These are phyloP conservation scores for Pseudoturritis turrita DNA, from an alignment of 345 rosid species.

Conservation along the genomic window DNA sequence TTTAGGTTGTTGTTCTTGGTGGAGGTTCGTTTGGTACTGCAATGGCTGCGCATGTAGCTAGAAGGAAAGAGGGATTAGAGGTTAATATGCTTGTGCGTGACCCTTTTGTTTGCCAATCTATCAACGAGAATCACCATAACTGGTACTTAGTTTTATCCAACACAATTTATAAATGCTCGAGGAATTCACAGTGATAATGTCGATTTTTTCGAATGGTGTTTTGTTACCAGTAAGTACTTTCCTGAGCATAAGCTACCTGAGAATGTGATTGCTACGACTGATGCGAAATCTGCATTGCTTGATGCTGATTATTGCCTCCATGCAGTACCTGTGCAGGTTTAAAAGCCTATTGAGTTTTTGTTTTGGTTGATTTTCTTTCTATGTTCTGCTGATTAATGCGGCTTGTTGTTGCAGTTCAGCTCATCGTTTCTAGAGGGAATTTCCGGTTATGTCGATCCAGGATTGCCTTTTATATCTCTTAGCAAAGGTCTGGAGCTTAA, in stretches of 20 bases:
- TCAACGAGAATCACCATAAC: slow-evolving; percentile 56
- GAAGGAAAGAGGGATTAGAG: slow-evolving; percentile 56
- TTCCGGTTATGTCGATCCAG: slow-evolving; percentile 69
- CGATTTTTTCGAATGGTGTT: not conserved
- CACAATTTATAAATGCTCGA: not conserved
- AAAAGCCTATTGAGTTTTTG: not conserved
- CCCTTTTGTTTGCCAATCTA: slow-evolving; percentile 58
- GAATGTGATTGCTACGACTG: slow-evolving; percentile 74
- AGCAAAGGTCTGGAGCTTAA: slow-evolving; percentile 92
- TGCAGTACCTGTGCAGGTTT: slow-evolving; percentile 93
- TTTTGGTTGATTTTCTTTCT: slow-evolving; percentile 6
- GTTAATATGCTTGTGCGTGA: slow-evolving; percentile 86
- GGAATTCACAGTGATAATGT: not conserved
- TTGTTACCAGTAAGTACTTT: slow-evolving; percentile 64
- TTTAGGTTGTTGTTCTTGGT: slow-evolving; percentile 91
- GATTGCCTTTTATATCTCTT: slow-evolving; percentile 86
- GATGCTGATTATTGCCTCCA: slow-evolving; percentile 85
- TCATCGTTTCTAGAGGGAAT: slow-evolving; percentile 74
- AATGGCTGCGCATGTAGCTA: slow-evolving; percentile 92
- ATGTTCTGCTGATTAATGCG: slow-evolving; percentile 10
- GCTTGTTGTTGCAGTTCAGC: slow-evolving; percentile 66
- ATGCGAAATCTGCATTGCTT: slow-evolving; percentile 67
- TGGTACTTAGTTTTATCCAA: slow-evolving; percentile 32
- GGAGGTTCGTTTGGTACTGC: slow-evolving; percentile 97
- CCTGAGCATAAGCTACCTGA: slow-evolving; percentile 74